Base-by-base conservation (phyloP, 805 yeast genomes). In the Starmera pachycereana region DNA sequence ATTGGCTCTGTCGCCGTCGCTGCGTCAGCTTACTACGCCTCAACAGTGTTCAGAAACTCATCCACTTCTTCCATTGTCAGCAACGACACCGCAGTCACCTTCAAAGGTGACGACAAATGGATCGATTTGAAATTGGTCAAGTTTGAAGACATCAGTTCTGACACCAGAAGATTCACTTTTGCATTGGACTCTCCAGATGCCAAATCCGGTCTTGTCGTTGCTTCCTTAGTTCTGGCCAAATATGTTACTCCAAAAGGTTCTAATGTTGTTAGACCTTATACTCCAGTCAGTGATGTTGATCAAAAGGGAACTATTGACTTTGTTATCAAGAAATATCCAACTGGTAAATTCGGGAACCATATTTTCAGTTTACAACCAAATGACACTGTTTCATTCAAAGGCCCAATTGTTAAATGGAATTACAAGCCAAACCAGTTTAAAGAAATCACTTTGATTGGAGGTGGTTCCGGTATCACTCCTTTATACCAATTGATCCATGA, bases 391-490 rank as follows among this genome's bases (percentile, higher is more conserved):
- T 66, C 95, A 9, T 83, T 92, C 74, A 90, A 88, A 71, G 98
- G 98, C 38, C 97, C 97, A 49, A 74, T 88, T 49, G 69, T 72
- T 55, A 92, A 92, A 71, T 89, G 92, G 85, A 77, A 81, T 60
- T 86, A 94, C 87, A 73, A 73, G 53, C 82, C 90, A 51, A 90
- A 92, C 72, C 76, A 79, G 59, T 90, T 75, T 69, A 76, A 83
- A 55, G 68, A 77, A 49, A 77, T 92, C 59, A 76, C 81, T 43
- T 74, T 92, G 59, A 70, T 92, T 51, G 97, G 96, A 54, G 98
- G 95, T 57, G 98, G 98, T 58, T 73, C 95, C 38, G 97, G 97
- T 65, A 89, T 92, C 62, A 86, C 97, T 37, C 98, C 98, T 44
- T 72, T 92, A 64, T 89, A 74, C 72, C 98, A 92, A 71, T 66